These are phyloP conservation scores for Paecilomyces variotii DNA, from an alignment of 2,329 filamentous ascomycete genomes.

Conservation along the genomic window DNA sequence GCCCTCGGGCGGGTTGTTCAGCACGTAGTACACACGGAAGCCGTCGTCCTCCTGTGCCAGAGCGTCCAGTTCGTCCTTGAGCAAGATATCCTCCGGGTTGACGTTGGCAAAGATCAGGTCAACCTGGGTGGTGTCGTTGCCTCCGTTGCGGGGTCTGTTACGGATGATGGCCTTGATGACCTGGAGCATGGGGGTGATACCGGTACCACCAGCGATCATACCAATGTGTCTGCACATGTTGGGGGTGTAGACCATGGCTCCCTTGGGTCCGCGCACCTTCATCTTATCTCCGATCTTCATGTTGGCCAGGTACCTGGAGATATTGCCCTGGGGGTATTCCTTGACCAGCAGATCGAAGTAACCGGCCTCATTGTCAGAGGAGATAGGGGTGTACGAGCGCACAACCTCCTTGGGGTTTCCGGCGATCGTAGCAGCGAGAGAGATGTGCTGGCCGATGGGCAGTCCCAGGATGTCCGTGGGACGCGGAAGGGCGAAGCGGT, in stretches of 20 bases:
- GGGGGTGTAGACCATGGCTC: constrained; percentile 92
- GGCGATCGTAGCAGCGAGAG: constrained; percentile 74
- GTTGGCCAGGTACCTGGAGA: constrained; percentile 83
- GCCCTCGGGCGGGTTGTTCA: constrained; percentile 87
- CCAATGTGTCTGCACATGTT: constrained; percentile 96
- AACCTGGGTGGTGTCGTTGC: constrained; percentile 78
- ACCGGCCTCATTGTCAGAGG: constrained; percentile 78
- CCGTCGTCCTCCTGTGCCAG: constrained; percentile 67
- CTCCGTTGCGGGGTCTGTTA: constrained; percentile 55
- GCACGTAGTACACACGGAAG: constrained; percentile 86
- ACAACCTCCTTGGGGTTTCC: constrained; percentile 75
- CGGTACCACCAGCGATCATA: constrained; percentile 96
- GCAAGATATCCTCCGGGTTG: constrained; percentile 80
- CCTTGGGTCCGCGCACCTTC: constrained; percentile 89
- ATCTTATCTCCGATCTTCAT: constrained; percentile 79
- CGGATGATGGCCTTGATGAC: constrained; percentile 84
- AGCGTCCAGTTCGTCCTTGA: constrained; percentile 83
- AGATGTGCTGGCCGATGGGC: constrained; percentile 98
- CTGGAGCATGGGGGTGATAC: constrained; percentile 98
- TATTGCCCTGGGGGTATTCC: constrained; percentile 95
- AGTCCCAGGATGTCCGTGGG: constrained; percentile 79
- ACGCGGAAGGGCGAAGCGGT: constrained; percentile 81
- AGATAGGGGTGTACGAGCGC: constrained; percentile 87
- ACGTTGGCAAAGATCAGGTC: constrained; percentile 98
- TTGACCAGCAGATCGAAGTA: constrained; percentile 97